These are phyloP conservation scores for Trichoderma koningiopsis DNA, from an alignment of 2,329 filamentous ascomycete species.

Conservation along the genomic window DNA sequence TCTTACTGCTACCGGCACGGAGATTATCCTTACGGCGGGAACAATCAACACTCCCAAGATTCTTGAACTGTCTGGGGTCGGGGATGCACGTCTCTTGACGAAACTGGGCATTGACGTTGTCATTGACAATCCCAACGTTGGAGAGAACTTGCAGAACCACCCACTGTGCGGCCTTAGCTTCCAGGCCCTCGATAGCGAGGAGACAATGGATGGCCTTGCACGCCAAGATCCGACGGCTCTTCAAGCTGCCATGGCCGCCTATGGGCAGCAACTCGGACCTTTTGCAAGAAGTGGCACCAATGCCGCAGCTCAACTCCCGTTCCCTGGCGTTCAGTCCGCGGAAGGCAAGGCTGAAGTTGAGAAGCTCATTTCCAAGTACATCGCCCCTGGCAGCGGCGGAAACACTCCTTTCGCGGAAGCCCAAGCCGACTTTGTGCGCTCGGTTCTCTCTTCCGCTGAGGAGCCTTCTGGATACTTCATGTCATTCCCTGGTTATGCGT, in stretches of 20 bases:
- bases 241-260: slow-evolving; percentile 38
- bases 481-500: slow-evolving; percentile 19
- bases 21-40: slow-evolving; percentile 48
- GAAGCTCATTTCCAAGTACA: slow-evolving; percentile 17
- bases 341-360: slow-evolving; percentile 11
- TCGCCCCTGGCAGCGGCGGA: background rate
- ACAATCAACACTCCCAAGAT: slow-evolving; percentile 46
- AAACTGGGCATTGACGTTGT: slow-evolving; percentile 37
- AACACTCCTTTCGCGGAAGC: slow-evolving; percentile 8
- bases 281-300: slow-evolving; percentile 25
- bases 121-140: slow-evolving; percentile 42
- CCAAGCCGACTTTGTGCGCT: slow-evolving; percentile 21
- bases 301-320: background rate
- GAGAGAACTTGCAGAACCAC: slow-evolving; percentile 45
- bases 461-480: slow-evolving; percentile 19
- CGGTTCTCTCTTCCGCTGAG: slow-evolving; percentile 13
- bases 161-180: slow-evolving; percentile 26
- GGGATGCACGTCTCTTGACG: slow-evolving; percentile 39
- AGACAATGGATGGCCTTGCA: slow-evolving; percentile 37
- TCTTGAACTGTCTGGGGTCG: slow-evolving; percentile 48
- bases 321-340: slow-evolving; percentile 5
- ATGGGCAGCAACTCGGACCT: slow-evolving; percentile 28
- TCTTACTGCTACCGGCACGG: slow-evolving; percentile 35
- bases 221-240: slow-evolving; percentile 38
- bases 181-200: slow-evolving; percentile 21